Evolutionary conservation across 129 eudicot genomes (phyloP).

Genomic region (Glebionis coronaria): DNA sequence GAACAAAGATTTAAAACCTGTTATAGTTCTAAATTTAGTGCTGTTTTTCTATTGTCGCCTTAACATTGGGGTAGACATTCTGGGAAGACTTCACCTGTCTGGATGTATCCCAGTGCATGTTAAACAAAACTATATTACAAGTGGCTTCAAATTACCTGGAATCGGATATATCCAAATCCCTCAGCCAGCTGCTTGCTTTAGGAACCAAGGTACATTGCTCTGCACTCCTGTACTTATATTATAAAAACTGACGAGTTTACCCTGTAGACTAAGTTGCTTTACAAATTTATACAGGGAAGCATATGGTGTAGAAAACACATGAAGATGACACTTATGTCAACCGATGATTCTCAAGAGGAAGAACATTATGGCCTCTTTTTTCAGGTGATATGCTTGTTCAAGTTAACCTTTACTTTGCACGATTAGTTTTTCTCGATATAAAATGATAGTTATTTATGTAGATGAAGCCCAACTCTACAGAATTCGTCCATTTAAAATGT

Average conservation of each 20-base stretch:
- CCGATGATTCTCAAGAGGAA: slow-evolving; percentile 83
- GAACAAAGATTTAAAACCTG: slow-evolving; percentile 4
- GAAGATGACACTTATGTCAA: slow-evolving; percentile 85
- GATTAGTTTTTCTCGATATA: neutral
- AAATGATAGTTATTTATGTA: neutral
- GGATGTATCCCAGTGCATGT: slow-evolving; percentile 81
- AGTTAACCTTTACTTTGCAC: neutral
- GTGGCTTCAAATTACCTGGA: slow-evolving; percentile 69
- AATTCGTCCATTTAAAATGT: too few species aligned
- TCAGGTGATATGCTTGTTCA: slow-evolving; percentile 42
- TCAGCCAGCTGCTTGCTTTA: slow-evolving; percentile 48
- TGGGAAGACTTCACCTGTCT: slow-evolving; percentile 98
- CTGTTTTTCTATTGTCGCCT: slow-evolving; percentile 29
- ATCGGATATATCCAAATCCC: slow-evolving; percentile 47
- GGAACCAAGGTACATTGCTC: slow-evolving; percentile 52
- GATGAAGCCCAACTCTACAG: neutral
- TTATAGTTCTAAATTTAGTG: neutral
- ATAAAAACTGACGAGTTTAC: slow-evolving; percentile 5
- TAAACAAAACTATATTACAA: slow-evolving; percentile 78
- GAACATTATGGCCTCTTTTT: slow-evolving; percentile 50
- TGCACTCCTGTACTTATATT: neutral
- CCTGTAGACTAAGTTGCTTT: slow-evolving; percentile 15
- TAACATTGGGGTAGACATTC: slow-evolving; percentile 53
- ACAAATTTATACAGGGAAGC: slow-evolving; percentile 43
- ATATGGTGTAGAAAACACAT: slow-evolving; percentile 85